Evolutionary conservation across 768 basidiomycete species (phyloP), one percentile per base, ranked within the genome.

Genomic region (Harrya chromipes): DNA sequence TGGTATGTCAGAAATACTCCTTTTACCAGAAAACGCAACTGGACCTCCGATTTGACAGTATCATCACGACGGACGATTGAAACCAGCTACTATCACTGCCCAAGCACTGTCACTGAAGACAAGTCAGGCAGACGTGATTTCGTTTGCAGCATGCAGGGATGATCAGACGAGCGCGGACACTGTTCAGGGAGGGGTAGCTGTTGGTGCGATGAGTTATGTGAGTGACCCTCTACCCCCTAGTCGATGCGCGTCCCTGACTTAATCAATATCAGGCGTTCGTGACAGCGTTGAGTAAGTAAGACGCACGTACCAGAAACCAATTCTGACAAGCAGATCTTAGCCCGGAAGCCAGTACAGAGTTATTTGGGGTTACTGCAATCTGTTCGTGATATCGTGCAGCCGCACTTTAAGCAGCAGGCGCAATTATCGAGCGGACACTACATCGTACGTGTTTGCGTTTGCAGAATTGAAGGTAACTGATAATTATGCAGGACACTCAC

Each of bases 131-230:
- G 94, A 98, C 61, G 90, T 83, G n/a, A 84, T 90, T 44, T 85
- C 83, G 1, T 87, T 82, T 66, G 82, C 85, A 16, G 85, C 80
- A 19, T 87, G 87, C 59, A 74, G 79, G 45, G 88, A 90, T 62
- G 75, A 75, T 29, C 80, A 87, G 65, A 87, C 79, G 0, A 89
- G 86, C 60, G 83, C 84, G 0, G 87, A 89, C 60, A 85, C 85
- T 1, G 78, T 79, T 43, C 71, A 77, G 23, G 74, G 73, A 20
- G 84, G 84, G 19, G 71, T 79, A 4, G 83, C 87, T 0, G 82
- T 85, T 7, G 88, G 88, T 3, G 88, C 87, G 4, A 90, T 90
- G 84, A 87, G 85, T 65, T 76, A 85, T 67, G 87, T 87, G 61
- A 42, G 85, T 70, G 7, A n/a, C 6, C 31, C 14, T 36, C 20